phyloP scores from a whole-genome alignment of 2,329 filamentous ascomycete species.

The Microascus cirrosus region DNA sequence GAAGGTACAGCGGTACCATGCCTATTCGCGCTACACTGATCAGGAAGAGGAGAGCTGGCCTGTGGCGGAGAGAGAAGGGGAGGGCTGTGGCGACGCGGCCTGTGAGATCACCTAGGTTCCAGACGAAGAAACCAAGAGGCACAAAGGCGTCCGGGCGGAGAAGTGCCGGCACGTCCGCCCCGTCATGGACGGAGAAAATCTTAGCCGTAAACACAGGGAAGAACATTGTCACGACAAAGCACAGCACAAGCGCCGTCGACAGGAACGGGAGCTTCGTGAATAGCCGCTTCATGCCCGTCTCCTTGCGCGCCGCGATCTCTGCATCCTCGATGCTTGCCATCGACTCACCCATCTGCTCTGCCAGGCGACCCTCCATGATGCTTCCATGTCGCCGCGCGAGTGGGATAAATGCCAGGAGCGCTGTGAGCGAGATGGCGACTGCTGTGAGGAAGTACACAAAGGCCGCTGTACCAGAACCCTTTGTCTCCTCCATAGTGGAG shows the following conservation, averaged over 20 bases:
- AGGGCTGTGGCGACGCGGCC: slow-evolving; percentile 60
- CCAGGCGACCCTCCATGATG: slow-evolving; percentile 37
- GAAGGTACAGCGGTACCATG: slow-evolving; percentile 75
- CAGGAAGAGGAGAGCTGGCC: slow-evolving; percentile 56
- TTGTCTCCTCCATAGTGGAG: slow-evolving; percentile 21
- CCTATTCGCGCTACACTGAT: slow-evolving; percentile 52
- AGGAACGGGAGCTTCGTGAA: slow-evolving; percentile 72
- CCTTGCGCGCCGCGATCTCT: slow-evolving; percentile 36
- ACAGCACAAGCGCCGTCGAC: slow-evolving; percentile 64
- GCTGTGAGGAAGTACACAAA: slow-evolving; percentile 89
- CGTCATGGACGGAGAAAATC: slow-evolving; percentile 32
- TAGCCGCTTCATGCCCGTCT: slow-evolving; percentile 48
- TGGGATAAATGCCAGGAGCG: slow-evolving; percentile 64
- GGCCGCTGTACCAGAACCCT: slow-evolving; percentile 52
- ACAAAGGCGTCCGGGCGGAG: slow-evolving; percentile 73
- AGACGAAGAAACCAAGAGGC: slow-evolving; percentile 80
- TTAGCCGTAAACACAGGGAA: slow-evolving; percentile 84
- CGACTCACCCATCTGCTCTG: slow-evolving; percentile 36
- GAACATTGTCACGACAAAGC: slow-evolving; percentile 81
- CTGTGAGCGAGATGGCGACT: slow-evolving; percentile 58
- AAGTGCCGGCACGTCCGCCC: slow-evolving; percentile 35
- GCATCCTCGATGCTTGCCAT: slow-evolving; percentile 39
- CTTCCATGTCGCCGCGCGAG: slow-evolving; percentile 52
- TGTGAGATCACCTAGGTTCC: slow-evolving; percentile 79
- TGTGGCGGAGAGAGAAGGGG: slow-evolving; percentile 45